These are phyloP conservation scores for Coprinellus micaceus DNA, from an alignment of 768 basidiomycete genomes.

Conservation along the genomic window DNA sequence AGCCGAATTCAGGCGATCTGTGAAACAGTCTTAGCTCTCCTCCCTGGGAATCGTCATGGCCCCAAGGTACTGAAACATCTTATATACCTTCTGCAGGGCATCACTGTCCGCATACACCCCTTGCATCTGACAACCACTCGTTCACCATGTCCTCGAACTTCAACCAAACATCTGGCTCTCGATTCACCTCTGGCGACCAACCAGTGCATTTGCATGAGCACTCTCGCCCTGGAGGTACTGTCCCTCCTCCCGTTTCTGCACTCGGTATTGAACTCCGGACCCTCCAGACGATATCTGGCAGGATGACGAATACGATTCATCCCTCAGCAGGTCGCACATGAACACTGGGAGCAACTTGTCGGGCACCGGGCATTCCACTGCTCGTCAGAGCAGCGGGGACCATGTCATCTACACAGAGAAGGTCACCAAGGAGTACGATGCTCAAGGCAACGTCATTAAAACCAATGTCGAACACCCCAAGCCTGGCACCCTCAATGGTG, in stretches of 20 bases:
- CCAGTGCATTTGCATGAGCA: not conserved
- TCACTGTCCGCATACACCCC: not conserved
- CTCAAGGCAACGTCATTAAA: constrained; percentile 4
- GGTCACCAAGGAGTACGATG: constrained; percentile 3
- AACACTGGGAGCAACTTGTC: not conserved
- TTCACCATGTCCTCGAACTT: constrained; percentile 2
- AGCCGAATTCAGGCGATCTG: no score
- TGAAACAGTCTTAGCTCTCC: not conserved
- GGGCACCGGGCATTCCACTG: not conserved
- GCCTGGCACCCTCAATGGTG: not conserved
- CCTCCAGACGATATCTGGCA: not conserved
- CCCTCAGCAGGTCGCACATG: not conserved
- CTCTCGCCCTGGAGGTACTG: not conserved
- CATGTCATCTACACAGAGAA: constrained; percentile 7
- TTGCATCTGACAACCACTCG: not conserved
- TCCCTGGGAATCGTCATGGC: not conserved
- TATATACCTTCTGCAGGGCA: not conserved
- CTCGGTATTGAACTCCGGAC: not conserved
- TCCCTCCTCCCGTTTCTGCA: not conserved
- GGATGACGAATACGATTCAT: not conserved
- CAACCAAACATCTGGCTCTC: not conserved
- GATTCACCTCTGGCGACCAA: not conserved
- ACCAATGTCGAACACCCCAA: not conserved
- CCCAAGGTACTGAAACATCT: not conserved
- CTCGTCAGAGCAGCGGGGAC: not conserved